These are phyloP conservation scores for Leccinum glutinopallens DNA, from an alignment of 1,284 basidiomycete species.

Conservation along the genomic window DNA sequence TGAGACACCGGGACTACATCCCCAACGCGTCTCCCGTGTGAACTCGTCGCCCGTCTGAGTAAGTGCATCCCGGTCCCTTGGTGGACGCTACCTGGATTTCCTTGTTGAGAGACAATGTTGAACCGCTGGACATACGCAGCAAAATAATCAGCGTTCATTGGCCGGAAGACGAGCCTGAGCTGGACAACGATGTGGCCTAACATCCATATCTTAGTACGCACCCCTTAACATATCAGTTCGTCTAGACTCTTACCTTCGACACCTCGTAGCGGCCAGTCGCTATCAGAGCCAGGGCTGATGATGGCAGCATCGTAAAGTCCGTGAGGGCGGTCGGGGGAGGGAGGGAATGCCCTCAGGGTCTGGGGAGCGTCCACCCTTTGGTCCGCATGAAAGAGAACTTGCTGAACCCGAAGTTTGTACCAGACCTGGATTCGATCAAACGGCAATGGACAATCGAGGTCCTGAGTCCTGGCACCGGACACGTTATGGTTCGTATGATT, in stretches of 20 bases:
- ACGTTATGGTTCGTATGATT: neutral
- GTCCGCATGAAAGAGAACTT: neutral
- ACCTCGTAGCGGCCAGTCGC: neutral
- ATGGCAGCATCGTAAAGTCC: neutral
- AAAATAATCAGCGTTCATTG: neutral
- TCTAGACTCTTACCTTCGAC: neutral
- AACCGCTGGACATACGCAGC: conserved; percentile 1
- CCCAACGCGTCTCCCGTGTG: neutral
- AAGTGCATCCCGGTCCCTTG: too few relatives aligned
- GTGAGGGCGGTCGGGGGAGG: neutral
- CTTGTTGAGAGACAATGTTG: neutral
- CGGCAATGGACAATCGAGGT: neutral
- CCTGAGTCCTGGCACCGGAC: neutral
- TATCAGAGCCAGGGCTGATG: neutral
- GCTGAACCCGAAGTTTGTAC: conserved; percentile 7
- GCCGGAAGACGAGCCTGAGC: conserved; percentile 7
- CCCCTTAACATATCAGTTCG: neutral
- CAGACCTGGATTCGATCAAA: conserved; percentile 11
- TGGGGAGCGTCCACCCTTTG: neutral
- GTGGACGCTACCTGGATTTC: neutral
- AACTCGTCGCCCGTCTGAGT: too few relatives aligned
- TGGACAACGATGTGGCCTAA: conserved; percentile 11
- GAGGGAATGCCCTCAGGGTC: neutral
- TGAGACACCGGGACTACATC: neutral
- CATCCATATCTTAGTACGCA: neutral